phyloP scores from a whole-genome alignment of 306 rosid genomes.

The Prunus dulcis region DNA sequence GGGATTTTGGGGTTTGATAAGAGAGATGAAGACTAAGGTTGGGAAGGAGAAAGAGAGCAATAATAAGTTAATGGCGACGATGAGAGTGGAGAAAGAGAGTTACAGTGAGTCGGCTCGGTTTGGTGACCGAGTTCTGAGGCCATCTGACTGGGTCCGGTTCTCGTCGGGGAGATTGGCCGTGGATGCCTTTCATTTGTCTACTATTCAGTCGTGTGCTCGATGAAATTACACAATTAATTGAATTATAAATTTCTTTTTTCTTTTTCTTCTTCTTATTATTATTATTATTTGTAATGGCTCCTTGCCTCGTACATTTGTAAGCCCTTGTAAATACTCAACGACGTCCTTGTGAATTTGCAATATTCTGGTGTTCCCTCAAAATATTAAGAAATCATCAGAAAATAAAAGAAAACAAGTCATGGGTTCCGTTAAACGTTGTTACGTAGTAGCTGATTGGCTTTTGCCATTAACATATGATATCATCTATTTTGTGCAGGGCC shows the following conservation, averaged over 20 bases:
- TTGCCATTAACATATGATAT: no score
- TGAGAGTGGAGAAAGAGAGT: background rate
- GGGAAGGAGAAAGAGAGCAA: constrained; percentile 17
- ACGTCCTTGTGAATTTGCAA: no score
- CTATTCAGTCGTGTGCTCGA: background rate
- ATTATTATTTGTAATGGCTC: background rate
- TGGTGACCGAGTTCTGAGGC: constrained; percentile 15
- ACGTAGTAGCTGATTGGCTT: no score
- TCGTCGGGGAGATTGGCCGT: constrained; percentile 48
- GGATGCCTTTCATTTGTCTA: background rate
- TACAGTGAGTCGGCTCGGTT: constrained; percentile 58
- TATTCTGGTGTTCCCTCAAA: no score
- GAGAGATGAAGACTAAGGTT: constrained; percentile 35
- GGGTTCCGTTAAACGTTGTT: no score
- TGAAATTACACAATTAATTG: background rate
- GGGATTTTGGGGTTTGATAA: constrained; percentile 51
- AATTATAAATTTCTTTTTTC: background rate
- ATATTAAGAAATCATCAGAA: no score
- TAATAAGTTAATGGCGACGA: constrained; percentile 2
- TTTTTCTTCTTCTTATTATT: background rate
- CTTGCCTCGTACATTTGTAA: background rate
- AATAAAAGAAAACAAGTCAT: no score
- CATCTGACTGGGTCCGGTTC: constrained; percentile 33
- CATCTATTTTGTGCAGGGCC: no score
- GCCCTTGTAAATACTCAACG: no score